Evolutionary conservation across 179 eudicot species (phyloP), one percentile per base, ranked within the genome.

Genomic region (Spergularia azorica): DNA sequence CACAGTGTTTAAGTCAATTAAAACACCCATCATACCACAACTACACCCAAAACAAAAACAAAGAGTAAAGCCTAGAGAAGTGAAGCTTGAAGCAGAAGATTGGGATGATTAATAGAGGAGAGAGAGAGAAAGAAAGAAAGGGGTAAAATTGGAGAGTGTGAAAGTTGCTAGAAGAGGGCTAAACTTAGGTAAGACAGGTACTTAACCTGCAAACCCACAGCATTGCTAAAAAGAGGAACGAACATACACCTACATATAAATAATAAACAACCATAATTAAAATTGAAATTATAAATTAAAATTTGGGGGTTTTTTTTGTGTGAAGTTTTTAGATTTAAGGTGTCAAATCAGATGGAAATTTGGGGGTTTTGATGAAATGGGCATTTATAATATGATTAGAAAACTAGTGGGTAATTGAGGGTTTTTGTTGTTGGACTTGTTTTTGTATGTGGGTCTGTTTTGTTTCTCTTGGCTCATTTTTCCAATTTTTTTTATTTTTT

Each of bases 1-100:
- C 6, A 84, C 86, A 9, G 91, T 83, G 85, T 95, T 95, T 70
- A 95, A 81, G 87, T 95, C 99, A 82, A 95, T 89, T 63, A 92
- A 73, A 13, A 87, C 91, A 64, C 86, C 84, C 91, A 87, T 83
- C 91, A 71, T 77, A 70, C 52, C 79, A n/a, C n/a, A n/a, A 26
- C 32, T 26, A 26, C 12, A 14, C 32, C 32, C n/a, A n/a, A n/a
- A 26, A 26, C 32, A 5, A 57, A 46, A 16, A 17, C 58, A 60
- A 67, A 59, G 46, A 71, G 21, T 7, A 59, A 17, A 14, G 57
- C 43, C 43, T 20, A 67, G 79, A 32, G 55, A 80, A 26, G 52
- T 81, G 73, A 57, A 71, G 76, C 58, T 70, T 51, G 10, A 69
- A 46, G 38, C 68, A 16, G 10, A 18, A 16, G 15, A 63, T 15